Conservation (phyloP, 495 filamentous ascomycete genomes). For the Durotheca rogersii region DNA sequence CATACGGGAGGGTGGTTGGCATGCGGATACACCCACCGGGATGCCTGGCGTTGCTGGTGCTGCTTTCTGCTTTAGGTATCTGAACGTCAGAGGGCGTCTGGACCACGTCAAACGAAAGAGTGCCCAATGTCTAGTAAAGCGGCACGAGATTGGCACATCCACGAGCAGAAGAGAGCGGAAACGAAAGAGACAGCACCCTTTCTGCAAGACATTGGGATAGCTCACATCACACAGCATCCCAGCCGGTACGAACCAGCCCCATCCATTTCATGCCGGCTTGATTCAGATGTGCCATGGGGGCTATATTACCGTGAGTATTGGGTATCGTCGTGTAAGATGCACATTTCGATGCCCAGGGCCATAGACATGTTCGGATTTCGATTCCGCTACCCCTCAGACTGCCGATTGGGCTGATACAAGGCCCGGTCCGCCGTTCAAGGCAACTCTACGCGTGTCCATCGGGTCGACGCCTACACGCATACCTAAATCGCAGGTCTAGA, state of each 20-base stretch:
- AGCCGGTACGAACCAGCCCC: neutral
- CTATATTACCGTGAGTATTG: too few relatives aligned
- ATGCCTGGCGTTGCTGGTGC: conserved; percentile 13
- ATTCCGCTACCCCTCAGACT: too few relatives aligned
- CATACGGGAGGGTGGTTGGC: too few relatives aligned
- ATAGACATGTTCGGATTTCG: too few relatives aligned
- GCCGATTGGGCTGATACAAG: too few relatives aligned
- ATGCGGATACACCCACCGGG: conserved; percentile 26
- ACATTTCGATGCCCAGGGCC: too few relatives aligned
- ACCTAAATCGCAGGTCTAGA: too few relatives aligned
- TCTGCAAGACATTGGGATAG: neutral
- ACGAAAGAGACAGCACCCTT: neutral
- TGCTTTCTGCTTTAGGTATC: conserved; percentile 9
- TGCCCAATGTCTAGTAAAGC: neutral
- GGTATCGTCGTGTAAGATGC: too few relatives aligned
- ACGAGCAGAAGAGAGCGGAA: too few relatives aligned
- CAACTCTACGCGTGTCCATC: too few relatives aligned
- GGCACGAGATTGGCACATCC: neutral
- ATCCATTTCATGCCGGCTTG: neutral
- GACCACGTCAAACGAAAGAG: neutral
- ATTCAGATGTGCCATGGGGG: neutral
- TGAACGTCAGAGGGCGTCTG: neutral
- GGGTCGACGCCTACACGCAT: too few relatives aligned
- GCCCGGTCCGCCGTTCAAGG: too few relatives aligned
- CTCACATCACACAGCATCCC: neutral